Percentiles rank a stretch among this genome's conserved stretches.
Evolutionary conservation across 2,329 filamentous ascomycete genomes (phyloP).

Genomic region (Claviceps capensis): DNA sequence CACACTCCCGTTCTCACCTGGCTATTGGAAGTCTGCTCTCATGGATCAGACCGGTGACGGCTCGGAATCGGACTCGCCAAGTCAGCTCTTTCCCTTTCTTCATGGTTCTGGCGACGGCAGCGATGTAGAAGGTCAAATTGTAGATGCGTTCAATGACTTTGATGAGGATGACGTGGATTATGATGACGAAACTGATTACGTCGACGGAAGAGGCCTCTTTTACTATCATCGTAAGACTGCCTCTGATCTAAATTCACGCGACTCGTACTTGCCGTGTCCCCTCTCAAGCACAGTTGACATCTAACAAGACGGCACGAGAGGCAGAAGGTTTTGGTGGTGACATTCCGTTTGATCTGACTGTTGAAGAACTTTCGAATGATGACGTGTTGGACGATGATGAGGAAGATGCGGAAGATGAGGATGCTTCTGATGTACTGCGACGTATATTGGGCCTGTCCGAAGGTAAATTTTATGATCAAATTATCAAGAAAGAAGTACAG

Average conservation of each 20-base stretch:
- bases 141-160: slow-evolving; percentile 4
- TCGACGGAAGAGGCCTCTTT: slow-evolving; percentile 9
- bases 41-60: not conserved
- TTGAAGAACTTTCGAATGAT: slow-evolving; percentile 10
- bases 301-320: not conserved
- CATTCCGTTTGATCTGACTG: slow-evolving; percentile 12
- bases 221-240: slow-evolving; percentile 9
- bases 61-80: not conserved
- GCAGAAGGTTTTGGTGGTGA: slow-evolving; percentile 4
- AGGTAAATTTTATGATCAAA: slow-evolving; percentile 11
- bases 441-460: slow-evolving; percentile 20
- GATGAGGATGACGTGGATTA: slow-evolving; percentile 8
- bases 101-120: slow-evolving; percentile 3
- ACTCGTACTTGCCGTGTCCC: not conserved
- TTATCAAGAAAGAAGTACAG: no score
- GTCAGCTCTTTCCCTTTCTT: not conserved
- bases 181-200: slow-evolving; percentile 10
- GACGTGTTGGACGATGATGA: slow-evolving; percentile 10
- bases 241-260: no score
- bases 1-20: no score
- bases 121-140: slow-evolving; percentile 3
- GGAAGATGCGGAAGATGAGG: not conserved
- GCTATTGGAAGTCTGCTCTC: no score
- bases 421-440: slow-evolving; percentile 19
- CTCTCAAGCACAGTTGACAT: not conserved